Base-by-base conservation (phyloP, 345 rosid species). In the Brassica incana region DNA sequence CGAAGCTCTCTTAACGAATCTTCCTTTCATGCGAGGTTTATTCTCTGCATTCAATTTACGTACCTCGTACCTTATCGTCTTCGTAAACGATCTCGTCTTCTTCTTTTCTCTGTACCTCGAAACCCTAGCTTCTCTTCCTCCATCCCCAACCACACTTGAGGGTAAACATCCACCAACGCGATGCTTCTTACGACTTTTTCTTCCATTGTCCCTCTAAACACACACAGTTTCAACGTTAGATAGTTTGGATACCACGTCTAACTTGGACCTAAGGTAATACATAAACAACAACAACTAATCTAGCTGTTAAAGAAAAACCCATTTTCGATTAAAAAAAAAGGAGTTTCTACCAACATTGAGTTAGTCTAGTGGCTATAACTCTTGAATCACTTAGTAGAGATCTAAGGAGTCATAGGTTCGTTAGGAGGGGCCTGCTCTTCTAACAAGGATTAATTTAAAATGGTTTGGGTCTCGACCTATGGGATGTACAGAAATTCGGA, bases 1-100 rank as follows among this genome's bases (percentile, higher is more conserved):
- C 5, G 85, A 58, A 10, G 93, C 14, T 83, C 93, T 88, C 87
- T 95, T 95, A 6, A 95, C 97, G 76, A 95, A 95, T 77, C 99
- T 88, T 67, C 99, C 99, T 82, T 95, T 95, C 97, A 95, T 91
- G 75, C 99, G 74, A 4, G 99, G 99, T 88, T 96, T 91, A 83
- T 91, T 91, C 88, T 95, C 98, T 0, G 99, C 99, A 66, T 95
- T 88, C 84, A 91, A 23, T 77, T 91, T 95, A 71, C 99, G 86
- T 9, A 95, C 99, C 81, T 95, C 97, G 81, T 92, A 95, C 84
- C 99, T 85, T 83, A 91, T 95, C 86, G 93, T 95, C 91, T 92
- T 91, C 0, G 99, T 90, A 80, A 95, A 95, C 88, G 91, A 52
- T 71, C 99, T 93, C 9, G 89, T 95, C 74, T 94, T 85, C 67